These are phyloP conservation scores for Falciphora oryzae DNA, from an alignment of 2,329 filamentous ascomycete genomes.

Conservation along the genomic window DNA sequence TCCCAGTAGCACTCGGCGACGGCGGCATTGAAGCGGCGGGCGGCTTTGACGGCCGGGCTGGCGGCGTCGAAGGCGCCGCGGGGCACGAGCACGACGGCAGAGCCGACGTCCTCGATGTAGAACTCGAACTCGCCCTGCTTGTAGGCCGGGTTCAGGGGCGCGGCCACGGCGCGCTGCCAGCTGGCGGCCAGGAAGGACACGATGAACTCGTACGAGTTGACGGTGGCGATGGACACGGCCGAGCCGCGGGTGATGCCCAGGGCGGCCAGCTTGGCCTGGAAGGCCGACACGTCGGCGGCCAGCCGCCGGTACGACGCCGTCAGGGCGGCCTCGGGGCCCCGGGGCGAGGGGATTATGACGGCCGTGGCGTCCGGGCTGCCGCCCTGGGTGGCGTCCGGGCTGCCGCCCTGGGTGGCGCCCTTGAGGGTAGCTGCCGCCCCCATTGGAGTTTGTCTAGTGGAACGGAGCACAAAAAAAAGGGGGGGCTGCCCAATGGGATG, in stretches of 20 bases:
- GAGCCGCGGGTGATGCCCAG: conserved; percentile 64
- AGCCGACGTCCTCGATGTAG: conserved; percentile 83
- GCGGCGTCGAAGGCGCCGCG: conserved; percentile 60
- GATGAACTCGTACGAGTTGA: conserved; percentile 85
- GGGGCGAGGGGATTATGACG: conserved; percentile 66
- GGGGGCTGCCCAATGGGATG: too few relatives aligned
- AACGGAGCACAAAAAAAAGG: too few relatives aligned
- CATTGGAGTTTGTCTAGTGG: neutral
- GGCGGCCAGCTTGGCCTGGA: conserved; percentile 72
- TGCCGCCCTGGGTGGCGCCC: conserved; percentile 36
- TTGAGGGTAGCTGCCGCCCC: conserved; percentile 34
- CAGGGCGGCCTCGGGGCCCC: conserved; percentile 40
- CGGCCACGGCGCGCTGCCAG: conserved; percentile 79
- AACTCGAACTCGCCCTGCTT: conserved; percentile 90
- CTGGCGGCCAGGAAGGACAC: conserved; percentile 79
- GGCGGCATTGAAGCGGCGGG: conserved; percentile 73
- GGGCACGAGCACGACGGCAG: conserved; percentile 71
- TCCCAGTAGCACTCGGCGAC: conserved; percentile 85
- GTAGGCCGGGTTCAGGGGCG: conserved; percentile 82
- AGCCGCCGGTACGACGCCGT: conserved; percentile 67
- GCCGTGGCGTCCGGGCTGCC: conserved; percentile 42
- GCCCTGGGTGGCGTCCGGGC: conserved; percentile 36
- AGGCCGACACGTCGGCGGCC: conserved; percentile 56
- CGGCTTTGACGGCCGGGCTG: conserved; percentile 69
- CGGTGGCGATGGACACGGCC: conserved; percentile 75